These are phyloP conservation scores for Arctium lappa DNA, from an alignment of 129 eudicot species.

Conservation along the genomic window DNA sequence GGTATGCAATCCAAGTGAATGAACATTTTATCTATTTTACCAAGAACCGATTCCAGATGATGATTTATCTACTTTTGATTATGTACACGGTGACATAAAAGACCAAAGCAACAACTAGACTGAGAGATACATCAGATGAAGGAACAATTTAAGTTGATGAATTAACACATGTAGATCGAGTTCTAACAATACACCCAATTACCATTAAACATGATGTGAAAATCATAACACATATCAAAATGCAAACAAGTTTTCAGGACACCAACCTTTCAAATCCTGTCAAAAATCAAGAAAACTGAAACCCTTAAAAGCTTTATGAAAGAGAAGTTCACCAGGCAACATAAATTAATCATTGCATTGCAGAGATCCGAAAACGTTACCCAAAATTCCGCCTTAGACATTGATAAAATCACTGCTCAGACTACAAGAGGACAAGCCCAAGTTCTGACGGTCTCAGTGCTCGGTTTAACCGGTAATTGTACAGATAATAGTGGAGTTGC, in stretches of 20 bases:
- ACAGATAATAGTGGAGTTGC: conserved; percentile 64
- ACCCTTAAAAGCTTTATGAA: conserved; percentile 14
- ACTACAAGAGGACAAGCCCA: conserved; percentile 63
- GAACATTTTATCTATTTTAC: background rate
- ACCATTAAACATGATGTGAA: conserved; percentile 23
- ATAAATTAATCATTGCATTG: conserved; percentile 11
- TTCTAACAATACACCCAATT: conserved; percentile 24
- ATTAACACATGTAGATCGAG: conserved; percentile 6
- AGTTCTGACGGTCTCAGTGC: conserved; percentile 61
- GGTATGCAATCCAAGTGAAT: conserved; percentile 7
- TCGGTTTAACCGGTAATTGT: conserved; percentile 52
- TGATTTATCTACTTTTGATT: background rate
- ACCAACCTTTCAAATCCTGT: conserved; percentile 22
- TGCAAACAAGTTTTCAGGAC: conserved; percentile 20
- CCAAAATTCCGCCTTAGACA: background rate
- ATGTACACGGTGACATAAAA: conserved; percentile 3
- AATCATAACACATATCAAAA: conserved; percentile 13
- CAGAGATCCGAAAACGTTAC: background rate
- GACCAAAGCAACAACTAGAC: conserved; percentile 19
- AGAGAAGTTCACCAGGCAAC: conserved; percentile 24
- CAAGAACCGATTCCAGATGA: background rate
- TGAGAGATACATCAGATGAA: conserved; percentile 2
- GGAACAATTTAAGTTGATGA: conserved; percentile 3
- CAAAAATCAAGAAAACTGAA: conserved; percentile 18
- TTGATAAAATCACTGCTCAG: conserved; percentile 6